Base-by-base conservation (phyloP, 2,329 filamentous ascomycete genomes). In the Colletotrichum neosansevieriae region DNA sequence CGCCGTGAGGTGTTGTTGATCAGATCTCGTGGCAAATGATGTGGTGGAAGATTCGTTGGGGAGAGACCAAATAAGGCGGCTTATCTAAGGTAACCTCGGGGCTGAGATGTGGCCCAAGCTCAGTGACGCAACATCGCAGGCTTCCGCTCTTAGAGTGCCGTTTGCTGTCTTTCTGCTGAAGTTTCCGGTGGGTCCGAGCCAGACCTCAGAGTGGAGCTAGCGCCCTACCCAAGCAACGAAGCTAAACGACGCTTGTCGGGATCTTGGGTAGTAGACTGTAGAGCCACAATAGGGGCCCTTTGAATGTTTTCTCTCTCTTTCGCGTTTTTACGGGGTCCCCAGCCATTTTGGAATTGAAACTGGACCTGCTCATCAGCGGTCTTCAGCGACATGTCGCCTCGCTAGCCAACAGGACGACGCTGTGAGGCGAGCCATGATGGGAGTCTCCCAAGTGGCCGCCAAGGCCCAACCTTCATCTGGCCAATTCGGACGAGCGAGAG, bases 221-320 rank as follows among this genome's bases (percentile, higher is more conserved):
- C 53, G 19, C 29, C 32, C 44, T 40, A 17, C 40, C 36, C 12
- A 29, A 9, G 29, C 7, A 29, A 29, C 29, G 3, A 17, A 19
- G 42, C 58, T 38, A 24, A 51, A 64, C 53, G 36, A 58, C 53
- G 21, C 32, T 38, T 64, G 54, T 32, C 17, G 32, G 60, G 61
- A 50, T 40, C 47, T 34, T 53, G 51, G 42, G 38, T 21, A 34
- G 61, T 69, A 6, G n/a, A n/a, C n/a, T 5, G 24, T 29, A 29
- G 29, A 60, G 66, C 61, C 66, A 69, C 66, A 60, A 69, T 69
- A 69, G 66, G 66, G 66, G 54, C 36, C 54, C 49, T 60, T 56
- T 58, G 38, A 56, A 29, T 47, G 49, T 56, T 56, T 56, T 38
- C 38, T 44, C 34, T 53, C 12, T 63, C 49, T n/a, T 34, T 34